These are phyloP conservation scores for Strobilomyces dryophilus DNA, from an alignment of 768 basidiomycete species.

Conservation along the genomic window DNA sequence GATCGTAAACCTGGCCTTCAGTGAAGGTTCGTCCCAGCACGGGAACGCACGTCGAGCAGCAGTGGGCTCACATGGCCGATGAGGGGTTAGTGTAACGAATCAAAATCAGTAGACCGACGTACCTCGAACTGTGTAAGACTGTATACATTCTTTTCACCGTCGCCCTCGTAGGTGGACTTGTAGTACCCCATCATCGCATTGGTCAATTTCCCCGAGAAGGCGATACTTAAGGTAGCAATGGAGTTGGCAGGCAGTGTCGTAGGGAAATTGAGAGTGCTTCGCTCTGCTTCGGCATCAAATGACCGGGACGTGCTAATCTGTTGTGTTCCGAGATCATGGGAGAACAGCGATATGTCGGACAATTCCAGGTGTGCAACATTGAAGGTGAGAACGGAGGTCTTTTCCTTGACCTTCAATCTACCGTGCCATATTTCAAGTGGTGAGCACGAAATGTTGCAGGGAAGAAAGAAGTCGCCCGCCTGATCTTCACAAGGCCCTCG, in stretches of 20 bases:
- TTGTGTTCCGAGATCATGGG: conserved; percentile 48
- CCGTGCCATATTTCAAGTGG: background rate
- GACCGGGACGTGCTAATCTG: conserved; percentile 43
- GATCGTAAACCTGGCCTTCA: conserved; percentile 80
- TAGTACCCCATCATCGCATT: conserved; percentile 83
- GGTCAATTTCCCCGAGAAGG: conserved; percentile 65
- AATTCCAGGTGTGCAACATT: conserved; percentile 62
- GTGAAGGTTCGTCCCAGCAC: conserved; percentile 89
- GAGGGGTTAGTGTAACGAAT: background rate
- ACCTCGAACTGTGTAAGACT: conserved; percentile 90
- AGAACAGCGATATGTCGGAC: conserved; percentile 51
- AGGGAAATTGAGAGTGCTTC: conserved; percentile 57
- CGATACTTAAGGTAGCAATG: conserved; percentile 65
- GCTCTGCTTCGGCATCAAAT: conserved; percentile 61
- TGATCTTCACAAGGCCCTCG: conserved; percentile 69
- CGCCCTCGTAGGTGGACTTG: conserved; percentile 57
- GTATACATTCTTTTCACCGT: conserved; percentile 63
- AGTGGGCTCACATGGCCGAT: conserved; percentile 54
- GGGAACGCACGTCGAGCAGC: conserved; percentile 80
- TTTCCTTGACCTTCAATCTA: conserved; percentile 60
- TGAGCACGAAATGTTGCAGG: background rate
- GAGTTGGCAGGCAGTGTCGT: conserved; percentile 59
- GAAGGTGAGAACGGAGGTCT: conserved; percentile 60
- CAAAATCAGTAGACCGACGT: conserved; percentile 4
- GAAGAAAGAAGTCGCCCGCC: conserved; percentile 37